Percentiles rank a stretch among this genome's conserved stretches.
These are phyloP conservation scores for Geosmithia flava DNA, from an alignment of 2,329 filamentous ascomycete genomes.

Conservation along the genomic window DNA sequence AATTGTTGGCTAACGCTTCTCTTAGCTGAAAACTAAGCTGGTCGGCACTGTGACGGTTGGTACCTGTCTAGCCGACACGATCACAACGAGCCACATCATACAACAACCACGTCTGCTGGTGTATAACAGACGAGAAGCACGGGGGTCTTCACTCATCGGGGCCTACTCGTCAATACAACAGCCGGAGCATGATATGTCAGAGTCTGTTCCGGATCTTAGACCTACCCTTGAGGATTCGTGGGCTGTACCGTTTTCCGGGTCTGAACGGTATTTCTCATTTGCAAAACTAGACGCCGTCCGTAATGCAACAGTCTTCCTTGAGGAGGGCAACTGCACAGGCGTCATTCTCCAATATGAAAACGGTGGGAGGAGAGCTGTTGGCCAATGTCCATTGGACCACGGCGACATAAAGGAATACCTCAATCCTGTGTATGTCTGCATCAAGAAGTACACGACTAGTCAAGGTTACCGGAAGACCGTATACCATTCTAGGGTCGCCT, in stretches of 20 bases:
- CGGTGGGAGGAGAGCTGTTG: constrained; percentile 1
- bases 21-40: not conserved
- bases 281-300: not conserved
- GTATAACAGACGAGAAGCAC: not conserved
- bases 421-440: not conserved
- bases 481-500: not conserved
- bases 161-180: not conserved
- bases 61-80: not conserved
- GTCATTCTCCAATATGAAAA: not conserved
- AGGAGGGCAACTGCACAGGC: not conserved
- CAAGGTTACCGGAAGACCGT: too few species aligned
- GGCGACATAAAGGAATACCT: not conserved
- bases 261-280: not conserved
- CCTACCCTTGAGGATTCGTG: not conserved
- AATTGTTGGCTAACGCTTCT: not conserved
- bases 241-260: not conserved
- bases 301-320: not conserved
- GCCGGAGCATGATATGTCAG: not conserved
- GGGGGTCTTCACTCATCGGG: not conserved
- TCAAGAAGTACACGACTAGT: not conserved
- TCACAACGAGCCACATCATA: not conserved
- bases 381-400: not conserved
- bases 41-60: not conserved
- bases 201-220: not conserved
- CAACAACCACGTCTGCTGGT: not conserved